Conservation (phyloP, 352 stramenopile species). For the Phytophthora europaea region DNA sequence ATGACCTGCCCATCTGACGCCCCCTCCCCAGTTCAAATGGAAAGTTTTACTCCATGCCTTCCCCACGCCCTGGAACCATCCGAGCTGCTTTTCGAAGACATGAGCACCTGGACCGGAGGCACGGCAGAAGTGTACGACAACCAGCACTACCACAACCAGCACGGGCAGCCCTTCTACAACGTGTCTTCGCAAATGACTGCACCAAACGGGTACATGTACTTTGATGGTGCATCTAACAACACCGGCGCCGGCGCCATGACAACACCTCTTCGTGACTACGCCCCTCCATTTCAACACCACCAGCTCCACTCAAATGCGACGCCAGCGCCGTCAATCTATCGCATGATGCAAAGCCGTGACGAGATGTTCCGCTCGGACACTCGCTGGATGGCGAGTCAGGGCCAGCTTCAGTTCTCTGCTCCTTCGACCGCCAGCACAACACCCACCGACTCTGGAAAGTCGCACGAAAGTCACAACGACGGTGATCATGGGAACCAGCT, state of each 20-base stretch:
- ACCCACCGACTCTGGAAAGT: not conserved
- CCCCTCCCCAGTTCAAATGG: constrained; percentile 52
- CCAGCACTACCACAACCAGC: constrained; percentile 35
- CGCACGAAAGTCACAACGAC: not conserved
- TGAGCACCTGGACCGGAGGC: constrained; percentile 36
- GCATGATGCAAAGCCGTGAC: constrained; percentile 29
- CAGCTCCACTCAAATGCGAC: constrained; percentile 15
- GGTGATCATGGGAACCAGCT: constrained; percentile 12
- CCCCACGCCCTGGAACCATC: constrained; percentile 39
- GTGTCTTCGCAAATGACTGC: constrained; percentile 18
- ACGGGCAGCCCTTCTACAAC: constrained; percentile 29
- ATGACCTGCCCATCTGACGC: constrained; percentile 26
- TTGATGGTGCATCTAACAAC: constrained; percentile 15
- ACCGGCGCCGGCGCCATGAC: constrained; percentile 4
- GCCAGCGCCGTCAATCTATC: constrained; percentile 22
- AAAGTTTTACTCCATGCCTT: constrained; percentile 50
- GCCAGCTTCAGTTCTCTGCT: constrained; percentile 16
- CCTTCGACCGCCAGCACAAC: constrained; percentile 21
- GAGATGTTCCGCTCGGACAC: constrained; percentile 7
- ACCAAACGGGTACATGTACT: constrained; percentile 22
- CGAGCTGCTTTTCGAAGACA: constrained; percentile 54
- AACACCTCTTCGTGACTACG: constrained; percentile 20
- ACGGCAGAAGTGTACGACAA: constrained; percentile 27
- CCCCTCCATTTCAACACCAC: constrained; percentile 29
- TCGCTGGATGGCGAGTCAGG: constrained; percentile 29